Base-by-base conservation (phyloP, 139 green algal genomes). In the Tetradesmus lagerheimii region DNA sequence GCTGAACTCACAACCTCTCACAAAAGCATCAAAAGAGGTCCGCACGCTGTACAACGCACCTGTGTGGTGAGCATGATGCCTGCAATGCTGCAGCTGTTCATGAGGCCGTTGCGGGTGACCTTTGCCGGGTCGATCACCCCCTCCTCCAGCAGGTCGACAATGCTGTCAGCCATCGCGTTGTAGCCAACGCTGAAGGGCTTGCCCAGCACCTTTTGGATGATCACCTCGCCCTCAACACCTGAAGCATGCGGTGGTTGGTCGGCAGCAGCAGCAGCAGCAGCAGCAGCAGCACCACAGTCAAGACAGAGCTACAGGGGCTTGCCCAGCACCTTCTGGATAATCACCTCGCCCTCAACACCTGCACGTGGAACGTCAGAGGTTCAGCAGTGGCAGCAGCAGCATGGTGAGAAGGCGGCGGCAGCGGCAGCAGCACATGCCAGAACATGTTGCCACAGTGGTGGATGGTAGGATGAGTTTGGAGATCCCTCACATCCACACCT, bases 31-130 rank as follows among this genome's bases (percentile, higher is more conserved):
- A 8, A 50, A 50, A 50, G 43, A 92, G 92, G 99, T 99, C 47
- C 94, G 93, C 43, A 99, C 92, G 75, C 95, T 97, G 87, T 94
- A 8, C 4, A 41, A 34, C 92, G 25, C 27, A 76, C 66, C 66
- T 98, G 98, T 31, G 98, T 99, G n/a, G 98, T 99, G 71, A 99
- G 95, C 96, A 99, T 97, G 95, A 99, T 99, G 89, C 97, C 98
- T 41, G 98, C 98, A 89, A 99, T 99, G 87, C 96, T 98, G 86
- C 94, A 97, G 16, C 96, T 92, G 92, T 99, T 99, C 74, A 95
- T 93, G 41, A 99, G 93, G 74, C 94, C 98, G 89, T 94, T 97
- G 86, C 98, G 95, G 31, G 98, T 99, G 31, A 99, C 95, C 96
- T 99, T 99, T 86, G 97, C 97, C 37, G 98, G 98, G 94, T 99